A percentile compares a stretch with the other conserved stretches of the same genome.
These are phyloP conservation scores for Roridomyces roridus DNA, from an alignment of 768 basidiomycete genomes.

Conservation along the genomic window DNA sequence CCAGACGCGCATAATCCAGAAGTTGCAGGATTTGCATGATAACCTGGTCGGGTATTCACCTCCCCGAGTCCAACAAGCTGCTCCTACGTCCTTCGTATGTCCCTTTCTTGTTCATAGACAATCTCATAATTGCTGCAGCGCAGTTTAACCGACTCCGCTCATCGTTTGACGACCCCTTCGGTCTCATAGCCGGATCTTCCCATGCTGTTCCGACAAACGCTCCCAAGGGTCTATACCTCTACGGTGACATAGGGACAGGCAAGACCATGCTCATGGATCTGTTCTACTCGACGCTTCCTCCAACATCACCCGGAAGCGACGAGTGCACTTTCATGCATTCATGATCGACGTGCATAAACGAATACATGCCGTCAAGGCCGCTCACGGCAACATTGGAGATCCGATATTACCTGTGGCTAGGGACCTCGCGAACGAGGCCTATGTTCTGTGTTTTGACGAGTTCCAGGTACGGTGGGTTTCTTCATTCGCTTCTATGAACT, in stretches of 20 bases:
- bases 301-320: constrained; percentile 71
- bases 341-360: constrained; percentile 99
- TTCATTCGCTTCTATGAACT: background rate
- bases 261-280: constrained; percentile 99
- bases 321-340: constrained; percentile 98
- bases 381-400: constrained; percentile 77
- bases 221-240: constrained; percentile 93
- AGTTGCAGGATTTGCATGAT: constrained; percentile 82
- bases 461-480: constrained; percentile 74
- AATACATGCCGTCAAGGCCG: constrained; percentile 79
- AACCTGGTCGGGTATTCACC: constrained; percentile 74
- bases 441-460: constrained; percentile 94
- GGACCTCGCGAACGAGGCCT: constrained; percentile 84
- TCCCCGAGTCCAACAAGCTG: constrained; percentile 58
- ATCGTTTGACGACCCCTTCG: constrained; percentile 32
- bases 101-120: background rate
- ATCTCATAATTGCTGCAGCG: constrained; percentile 24
- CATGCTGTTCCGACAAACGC: too few species aligned
- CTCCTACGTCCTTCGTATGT: constrained; percentile 46
- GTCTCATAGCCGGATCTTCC: too few species aligned
- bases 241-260: constrained; percentile 96
- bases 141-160: constrained; percentile 51
- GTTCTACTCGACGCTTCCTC: constrained; percentile 85
- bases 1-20: constrained; percentile 84
- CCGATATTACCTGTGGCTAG: constrained; percentile 87